phyloP scores from a whole-genome alignment of 495 filamentous ascomycete genomes.

The Zalerion maritima region DNA sequence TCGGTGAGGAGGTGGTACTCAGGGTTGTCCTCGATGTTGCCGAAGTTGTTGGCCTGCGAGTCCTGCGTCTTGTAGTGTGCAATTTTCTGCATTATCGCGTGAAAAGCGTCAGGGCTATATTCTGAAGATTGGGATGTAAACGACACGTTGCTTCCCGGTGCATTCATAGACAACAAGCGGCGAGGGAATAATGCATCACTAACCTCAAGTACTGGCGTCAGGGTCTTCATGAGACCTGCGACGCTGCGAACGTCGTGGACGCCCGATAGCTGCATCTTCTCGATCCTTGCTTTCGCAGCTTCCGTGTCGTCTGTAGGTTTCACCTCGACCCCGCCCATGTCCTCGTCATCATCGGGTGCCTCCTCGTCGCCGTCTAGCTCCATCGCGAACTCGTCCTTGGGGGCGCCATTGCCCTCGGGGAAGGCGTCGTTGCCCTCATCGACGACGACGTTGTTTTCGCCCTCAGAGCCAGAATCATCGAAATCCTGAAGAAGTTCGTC shows the following conservation, averaged over 20 bases:
- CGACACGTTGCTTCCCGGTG: constrained; percentile 14
- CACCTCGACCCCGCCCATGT: constrained; percentile 35
- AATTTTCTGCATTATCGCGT: constrained; percentile 51
- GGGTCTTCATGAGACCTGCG: constrained; percentile 57
- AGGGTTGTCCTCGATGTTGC: constrained; percentile 71
- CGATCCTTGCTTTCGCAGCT: constrained; percentile 55
- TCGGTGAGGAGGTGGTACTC: constrained; percentile 73
- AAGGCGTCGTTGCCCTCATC: constrained; percentile 29
- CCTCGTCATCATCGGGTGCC: constrained; percentile 34
- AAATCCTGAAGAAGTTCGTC: constrained; percentile 85
- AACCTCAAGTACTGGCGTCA: constrained; percentile 67
- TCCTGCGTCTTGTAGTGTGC: constrained; percentile 52
- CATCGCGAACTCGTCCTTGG: constrained; percentile 15
- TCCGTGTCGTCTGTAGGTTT: constrained; percentile 47
- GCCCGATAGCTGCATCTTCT: constrained; percentile 60
- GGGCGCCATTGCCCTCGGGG: constrained; percentile 10
- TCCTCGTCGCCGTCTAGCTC: constrained; percentile 36
- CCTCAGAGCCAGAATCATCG: constrained; percentile 54
- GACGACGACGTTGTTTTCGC: constrained; percentile 26
- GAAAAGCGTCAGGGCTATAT: constrained; percentile 44
- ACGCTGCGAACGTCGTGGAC: constrained; percentile 64
- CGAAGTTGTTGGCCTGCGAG: constrained; percentile 43
- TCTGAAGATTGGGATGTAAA: constrained; percentile 22
- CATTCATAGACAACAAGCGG: neutral
- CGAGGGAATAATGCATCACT: constrained; percentile 18